Conservation (phyloP, 2,329 filamentous ascomycete genomes). For the Ophiocordyceps camponoti-leonardi region DNA sequence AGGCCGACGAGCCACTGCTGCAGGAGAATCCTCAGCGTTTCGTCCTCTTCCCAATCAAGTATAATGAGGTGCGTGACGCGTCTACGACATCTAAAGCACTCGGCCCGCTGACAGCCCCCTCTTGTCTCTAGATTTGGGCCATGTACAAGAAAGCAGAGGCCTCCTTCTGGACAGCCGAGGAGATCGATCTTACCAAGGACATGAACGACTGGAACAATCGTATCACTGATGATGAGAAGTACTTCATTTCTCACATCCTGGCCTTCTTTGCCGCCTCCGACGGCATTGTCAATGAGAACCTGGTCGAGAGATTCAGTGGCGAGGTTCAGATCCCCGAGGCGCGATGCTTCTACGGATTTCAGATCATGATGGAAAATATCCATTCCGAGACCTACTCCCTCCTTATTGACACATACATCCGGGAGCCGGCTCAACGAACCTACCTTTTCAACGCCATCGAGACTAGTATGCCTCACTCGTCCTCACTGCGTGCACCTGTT, state of each 20-base stretch:
- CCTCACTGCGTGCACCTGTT: constrained; percentile 2
- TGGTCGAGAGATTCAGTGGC: constrained; percentile 90
- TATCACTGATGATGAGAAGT: constrained; percentile 90
- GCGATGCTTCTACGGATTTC: constrained; percentile 99
- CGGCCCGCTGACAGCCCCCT: not conserved
- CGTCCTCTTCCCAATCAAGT: constrained; percentile 97
- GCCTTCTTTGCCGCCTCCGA: constrained; percentile 98
- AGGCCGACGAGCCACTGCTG: constrained; percentile 76
- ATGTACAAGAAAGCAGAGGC: constrained; percentile 99
- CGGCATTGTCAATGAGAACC: constrained; percentile 98
- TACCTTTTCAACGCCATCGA: constrained; percentile 98
- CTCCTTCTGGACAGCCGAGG: constrained; percentile 98
- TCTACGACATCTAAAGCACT: constrained; percentile 52
- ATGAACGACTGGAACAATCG: constrained; percentile 98
- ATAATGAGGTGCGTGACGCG: constrained; percentile 75
- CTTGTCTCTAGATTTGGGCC: constrained; percentile 68
- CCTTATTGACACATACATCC: constrained; percentile 98
- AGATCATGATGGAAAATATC: constrained; percentile 99
- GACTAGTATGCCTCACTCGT: constrained; percentile 50
- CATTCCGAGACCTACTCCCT: constrained; percentile 99
- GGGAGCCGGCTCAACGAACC: constrained; percentile 82
- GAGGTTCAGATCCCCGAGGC: constrained; percentile 97
- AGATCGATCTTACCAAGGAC: constrained; percentile 98
- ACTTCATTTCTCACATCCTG: constrained; percentile 95
- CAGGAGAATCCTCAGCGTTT: constrained; percentile 94